Evolutionary conservation across 805 yeast genomes (phyloP).

Genomic region (Myxozyma melibiosi): DNA sequence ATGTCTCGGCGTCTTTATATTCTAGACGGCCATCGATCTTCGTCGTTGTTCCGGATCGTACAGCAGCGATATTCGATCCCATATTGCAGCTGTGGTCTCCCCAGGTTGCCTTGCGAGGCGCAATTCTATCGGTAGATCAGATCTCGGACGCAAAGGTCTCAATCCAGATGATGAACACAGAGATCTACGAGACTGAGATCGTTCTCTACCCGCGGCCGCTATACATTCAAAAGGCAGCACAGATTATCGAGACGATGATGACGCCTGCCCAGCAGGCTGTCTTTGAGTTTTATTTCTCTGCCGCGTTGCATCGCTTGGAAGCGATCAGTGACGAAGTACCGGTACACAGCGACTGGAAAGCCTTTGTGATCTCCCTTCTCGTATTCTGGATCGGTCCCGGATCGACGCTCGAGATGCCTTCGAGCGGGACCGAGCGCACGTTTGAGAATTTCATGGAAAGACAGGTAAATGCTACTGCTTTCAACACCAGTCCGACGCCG

Average conservation of each 20-base stretch:
- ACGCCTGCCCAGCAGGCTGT: slow-evolving; percentile 9
- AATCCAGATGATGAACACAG: slow-evolving; percentile 4
- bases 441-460: background rate
- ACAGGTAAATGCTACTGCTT: background rate
- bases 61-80: slow-evolving; percentile 55
- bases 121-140: background rate
- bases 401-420: background rate
- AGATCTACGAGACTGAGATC: slow-evolving; percentile 3
- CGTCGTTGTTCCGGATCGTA: slow-evolving; percentile 19
- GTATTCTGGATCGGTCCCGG: slow-evolving; percentile 31
- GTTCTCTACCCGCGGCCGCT: slow-evolving; percentile 4
- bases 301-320: slow-evolving; percentile 13
- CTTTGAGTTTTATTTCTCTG: slow-evolving; percentile 12
- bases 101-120: background rate
- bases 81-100: slow-evolving; percentile 54
- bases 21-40: slow-evolving; percentile 12
- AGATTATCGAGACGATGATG: slow-evolving; percentile 11
- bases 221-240: slow-evolving; percentile 3
- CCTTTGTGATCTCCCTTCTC: slow-evolving; percentile 25
- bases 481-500: background rate
- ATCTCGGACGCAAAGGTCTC: background rate
- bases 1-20: slow-evolving; percentile 31
- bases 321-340: background rate
- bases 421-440: background rate
- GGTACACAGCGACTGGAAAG: slow-evolving; percentile 27